Evolutionary conservation across 75 land plant species (phyloP).

Genomic region (Gnetum montanum): DNA sequence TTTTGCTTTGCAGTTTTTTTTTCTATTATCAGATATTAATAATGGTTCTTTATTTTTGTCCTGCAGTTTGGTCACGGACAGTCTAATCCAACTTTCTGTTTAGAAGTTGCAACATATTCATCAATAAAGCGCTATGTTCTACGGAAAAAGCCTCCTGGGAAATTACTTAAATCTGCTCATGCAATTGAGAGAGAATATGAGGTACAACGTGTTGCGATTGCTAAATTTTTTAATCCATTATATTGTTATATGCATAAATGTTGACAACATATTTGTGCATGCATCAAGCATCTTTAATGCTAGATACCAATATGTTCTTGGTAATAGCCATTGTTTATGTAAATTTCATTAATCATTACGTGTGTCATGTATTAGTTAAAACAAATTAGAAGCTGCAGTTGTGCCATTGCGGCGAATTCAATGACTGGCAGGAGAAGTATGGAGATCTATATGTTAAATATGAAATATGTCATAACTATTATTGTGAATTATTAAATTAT

Average conservation of each 20-base stretch:
- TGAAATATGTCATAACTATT: no score
- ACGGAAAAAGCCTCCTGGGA: conserved; percentile 91
- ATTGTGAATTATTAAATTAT: no score
- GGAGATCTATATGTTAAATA: no score
- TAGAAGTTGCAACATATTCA: conserved; percentile 37
- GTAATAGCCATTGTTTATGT: no score
- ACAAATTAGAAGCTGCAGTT: no score
- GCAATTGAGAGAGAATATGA: conserved; percentile 93
- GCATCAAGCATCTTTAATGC: no score
- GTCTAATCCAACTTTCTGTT: conserved; percentile 81
- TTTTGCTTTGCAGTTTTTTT: no score
- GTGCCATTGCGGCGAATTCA: no score
- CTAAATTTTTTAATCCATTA: neutral
- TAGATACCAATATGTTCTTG: neutral
- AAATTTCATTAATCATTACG: no score
- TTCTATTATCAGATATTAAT: no score
- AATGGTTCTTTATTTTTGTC: neutral
- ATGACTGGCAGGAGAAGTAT: no score
- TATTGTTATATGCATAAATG: neutral
- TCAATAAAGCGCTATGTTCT: conserved; percentile 56
- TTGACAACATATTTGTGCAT: neutral
- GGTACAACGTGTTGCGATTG: conserved; percentile 21
- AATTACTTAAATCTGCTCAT: conserved; percentile 79
- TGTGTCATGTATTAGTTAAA: no score
- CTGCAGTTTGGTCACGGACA: conserved; percentile 97